phyloP scores from a whole-genome alignment of 2,329 filamentous ascomycete species.

The Ceratocystiopsis brevicomis region DNA sequence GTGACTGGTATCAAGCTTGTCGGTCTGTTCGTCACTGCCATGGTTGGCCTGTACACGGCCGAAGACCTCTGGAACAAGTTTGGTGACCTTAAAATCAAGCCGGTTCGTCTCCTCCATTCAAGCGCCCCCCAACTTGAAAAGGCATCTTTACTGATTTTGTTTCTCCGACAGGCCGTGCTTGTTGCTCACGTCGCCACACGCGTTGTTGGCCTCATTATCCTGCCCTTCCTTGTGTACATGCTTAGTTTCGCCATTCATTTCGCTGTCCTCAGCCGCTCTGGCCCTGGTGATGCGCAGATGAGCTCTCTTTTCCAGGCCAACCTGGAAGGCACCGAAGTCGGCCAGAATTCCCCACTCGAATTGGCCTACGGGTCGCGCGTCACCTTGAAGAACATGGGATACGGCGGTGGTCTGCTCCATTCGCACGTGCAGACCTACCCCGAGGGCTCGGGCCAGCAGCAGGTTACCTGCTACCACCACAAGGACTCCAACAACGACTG shows the following conservation, averaged over 20 bases:
- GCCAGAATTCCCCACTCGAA: constrained; percentile 84
- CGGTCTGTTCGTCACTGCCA: constrained; percentile 82
- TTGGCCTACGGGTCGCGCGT: constrained; percentile 74
- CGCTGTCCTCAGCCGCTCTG: constrained; percentile 76
- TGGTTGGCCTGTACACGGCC: constrained; percentile 87
- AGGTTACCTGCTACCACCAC: constrained; percentile 98
- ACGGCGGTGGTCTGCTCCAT: constrained; percentile 80
- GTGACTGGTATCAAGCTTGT: constrained; percentile 98
- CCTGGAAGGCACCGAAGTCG: constrained; percentile 78
- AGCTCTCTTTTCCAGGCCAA: constrained; percentile 98
- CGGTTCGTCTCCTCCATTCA: constrained; percentile 29
- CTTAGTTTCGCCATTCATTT: constrained; percentile 94
- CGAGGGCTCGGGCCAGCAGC: constrained; percentile 83
- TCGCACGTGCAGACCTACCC: constrained; percentile 94
- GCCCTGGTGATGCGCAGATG: constrained; percentile 98
- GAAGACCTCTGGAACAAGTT: constrained; percentile 99
- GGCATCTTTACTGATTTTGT: background rate
- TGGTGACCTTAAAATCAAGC: constrained; percentile 78
- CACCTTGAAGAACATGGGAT: constrained; percentile 98
- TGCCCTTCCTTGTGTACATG: constrained; percentile 83
- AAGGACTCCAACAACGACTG: constrained; percentile 99
- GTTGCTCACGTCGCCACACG: constrained; percentile 63
- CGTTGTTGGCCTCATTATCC: constrained; percentile 68
- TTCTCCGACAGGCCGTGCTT: constrained; percentile 9
- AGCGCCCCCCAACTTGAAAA: background rate